Evolutionary conservation across 2,329 filamentous ascomycete species (phyloP).

Genomic region (Aspergillus unguis): DNA sequence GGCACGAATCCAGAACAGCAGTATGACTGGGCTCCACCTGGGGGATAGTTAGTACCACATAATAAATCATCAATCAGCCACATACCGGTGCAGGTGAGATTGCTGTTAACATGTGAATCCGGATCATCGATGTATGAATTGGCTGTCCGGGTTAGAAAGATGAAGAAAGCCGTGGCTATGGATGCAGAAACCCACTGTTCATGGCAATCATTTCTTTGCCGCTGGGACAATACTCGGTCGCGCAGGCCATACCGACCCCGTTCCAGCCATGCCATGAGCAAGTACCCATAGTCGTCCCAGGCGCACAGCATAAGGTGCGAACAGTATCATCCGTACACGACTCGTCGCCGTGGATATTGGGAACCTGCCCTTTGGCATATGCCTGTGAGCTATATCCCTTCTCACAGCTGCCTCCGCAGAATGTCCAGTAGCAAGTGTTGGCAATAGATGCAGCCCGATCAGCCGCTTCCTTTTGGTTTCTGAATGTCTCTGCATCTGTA

Average conservation of each 20-base stretch:
- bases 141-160: conserved; percentile 2
- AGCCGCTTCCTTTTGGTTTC: neutral
- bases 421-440: conserved; percentile 6
- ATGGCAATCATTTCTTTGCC: conserved; percentile 7
- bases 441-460: neutral
- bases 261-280: conserved; percentile 7
- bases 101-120: neutral
- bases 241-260: conserved; percentile 6
- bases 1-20: conserved; percentile 9
- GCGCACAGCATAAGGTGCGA: conserved; percentile 4
- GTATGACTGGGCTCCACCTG: conserved; percentile 8
- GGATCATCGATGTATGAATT: conserved; percentile 7
- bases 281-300: conserved; percentile 3
- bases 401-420: neutral
- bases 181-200: conserved; percentile 6
- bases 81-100: conserved; percentile 7
- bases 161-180: neutral
- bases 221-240: conserved; percentile 1
- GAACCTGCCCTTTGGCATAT: conserved; percentile 6
- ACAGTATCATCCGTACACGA: neutral
- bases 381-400: conserved; percentile 2
- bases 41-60: neutral
- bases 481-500: neutral
- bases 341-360: conserved; percentile 1
- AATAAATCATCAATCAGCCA: neutral